Evolutionary conservation across 805 yeast species (phyloP).

Genomic region (Saccharomycodes ludwigii): DNA sequence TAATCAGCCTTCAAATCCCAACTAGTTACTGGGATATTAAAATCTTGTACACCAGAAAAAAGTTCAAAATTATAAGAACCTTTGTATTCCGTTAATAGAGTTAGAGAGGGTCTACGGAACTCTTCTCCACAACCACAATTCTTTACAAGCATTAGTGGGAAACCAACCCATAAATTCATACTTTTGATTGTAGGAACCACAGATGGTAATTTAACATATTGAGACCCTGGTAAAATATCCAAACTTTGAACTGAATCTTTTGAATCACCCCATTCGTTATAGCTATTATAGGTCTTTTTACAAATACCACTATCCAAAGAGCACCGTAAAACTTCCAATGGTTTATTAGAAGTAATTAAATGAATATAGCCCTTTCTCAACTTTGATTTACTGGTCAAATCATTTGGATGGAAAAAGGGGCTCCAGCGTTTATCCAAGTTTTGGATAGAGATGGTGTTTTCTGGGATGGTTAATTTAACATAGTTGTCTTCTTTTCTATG

Average conservation of each 20-base stretch:
- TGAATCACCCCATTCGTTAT: no score
- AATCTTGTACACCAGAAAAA: slow-evolving; percentile 9
- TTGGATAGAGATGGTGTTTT: no score
- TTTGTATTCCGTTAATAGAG: slow-evolving; percentile 9
- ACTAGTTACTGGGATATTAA: slow-evolving; percentile 9
- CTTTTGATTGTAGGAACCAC: slow-evolving; percentile 10
- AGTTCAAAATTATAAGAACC: slow-evolving; percentile 12
- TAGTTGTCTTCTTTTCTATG: no score
- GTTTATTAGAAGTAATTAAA: slow-evolving; percentile 11
- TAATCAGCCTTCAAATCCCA: slow-evolving; percentile 10
- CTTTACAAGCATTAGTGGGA: slow-evolving; percentile 11
- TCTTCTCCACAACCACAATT: slow-evolving; percentile 12
- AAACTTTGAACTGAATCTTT: no score
- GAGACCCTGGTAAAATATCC: slow-evolving; percentile 13
- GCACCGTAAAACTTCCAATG: slow-evolving; percentile 12
- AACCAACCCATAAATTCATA: slow-evolving; percentile 14
- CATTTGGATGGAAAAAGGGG: no score
- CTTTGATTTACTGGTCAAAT: no score
- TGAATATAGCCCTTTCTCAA: slow-evolving; percentile 13
- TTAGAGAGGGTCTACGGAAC: slow-evolving; percentile 13
- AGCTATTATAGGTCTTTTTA: slow-evolving; percentile 8
- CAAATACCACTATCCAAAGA: slow-evolving; percentile 12
- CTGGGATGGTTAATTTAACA: no score
- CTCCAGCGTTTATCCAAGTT: no score
- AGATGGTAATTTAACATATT: slow-evolving; percentile 11